These are phyloP conservation scores for Podaxis sp. DNA, from an alignment of 768 basidiomycete genomes.

Conservation along the genomic window DNA sequence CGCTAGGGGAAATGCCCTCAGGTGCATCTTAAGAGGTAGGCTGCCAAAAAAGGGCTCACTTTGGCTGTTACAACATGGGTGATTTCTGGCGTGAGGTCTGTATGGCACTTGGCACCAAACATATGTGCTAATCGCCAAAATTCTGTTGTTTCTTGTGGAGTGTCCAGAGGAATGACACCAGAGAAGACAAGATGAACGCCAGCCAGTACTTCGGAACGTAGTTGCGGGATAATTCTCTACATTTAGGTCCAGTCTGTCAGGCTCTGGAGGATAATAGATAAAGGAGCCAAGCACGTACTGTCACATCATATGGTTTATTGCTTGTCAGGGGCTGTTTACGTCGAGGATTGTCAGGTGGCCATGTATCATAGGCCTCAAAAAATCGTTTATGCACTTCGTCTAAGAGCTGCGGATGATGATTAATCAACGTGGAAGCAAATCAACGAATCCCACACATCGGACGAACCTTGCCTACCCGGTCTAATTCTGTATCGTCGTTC, in stretches of 20 bases:
- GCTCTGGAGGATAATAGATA: not conserved
- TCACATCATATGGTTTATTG: conserved; percentile 64
- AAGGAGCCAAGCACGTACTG: conserved; percentile 47
- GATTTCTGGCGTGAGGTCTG: conserved; percentile 59
- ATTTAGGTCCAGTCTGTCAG: not conserved
- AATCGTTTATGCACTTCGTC: conserved; percentile 77
- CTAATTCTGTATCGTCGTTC: conserved; percentile 84
- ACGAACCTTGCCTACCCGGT: conserved; percentile 70
- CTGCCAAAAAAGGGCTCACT: conserved; percentile 37
- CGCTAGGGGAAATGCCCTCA: conserved; percentile 42
- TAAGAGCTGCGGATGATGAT: conserved; percentile 58
- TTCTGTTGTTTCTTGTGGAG: conserved; percentile 73
- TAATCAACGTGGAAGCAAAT: conserved; percentile 4
- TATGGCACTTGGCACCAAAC: conserved; percentile 85
- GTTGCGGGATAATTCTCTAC: conserved; percentile 81
- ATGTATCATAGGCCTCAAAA: conserved; percentile 64
- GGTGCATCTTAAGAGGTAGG: not conserved
- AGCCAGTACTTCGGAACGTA: conserved; percentile 74
- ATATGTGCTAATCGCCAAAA: conserved; percentile 84
- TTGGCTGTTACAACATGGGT: conserved; percentile 95
- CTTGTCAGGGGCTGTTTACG: conserved; percentile 24
- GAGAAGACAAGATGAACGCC: conserved; percentile 89
- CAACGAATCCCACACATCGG: not conserved
- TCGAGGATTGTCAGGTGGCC: conserved; percentile 27
- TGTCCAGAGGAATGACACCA: conserved; percentile 91